Evolutionary conservation across 805 yeast species (phyloP), one percentile per base, ranked within the genome.

Genomic region (Wickerhamiella kazuoi): DNA sequence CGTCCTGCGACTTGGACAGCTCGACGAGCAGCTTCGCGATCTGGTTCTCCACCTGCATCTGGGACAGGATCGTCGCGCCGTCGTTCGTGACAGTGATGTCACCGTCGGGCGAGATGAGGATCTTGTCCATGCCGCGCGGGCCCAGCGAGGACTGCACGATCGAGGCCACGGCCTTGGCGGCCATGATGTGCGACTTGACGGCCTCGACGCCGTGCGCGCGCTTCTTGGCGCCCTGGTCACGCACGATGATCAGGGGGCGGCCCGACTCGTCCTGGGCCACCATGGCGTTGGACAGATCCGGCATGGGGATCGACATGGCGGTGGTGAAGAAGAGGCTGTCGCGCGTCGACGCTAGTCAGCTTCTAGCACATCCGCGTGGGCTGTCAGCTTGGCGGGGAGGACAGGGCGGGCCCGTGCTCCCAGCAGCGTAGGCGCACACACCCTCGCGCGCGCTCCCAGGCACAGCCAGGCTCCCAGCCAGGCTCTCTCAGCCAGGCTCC

Each of bases 221-320:
- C 49, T 69, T 64, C 56, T 72, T 72, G 44, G 61, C 62, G 21
- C 75, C 76, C 53, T 72, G 77, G 54, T 90, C 99, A 57, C 90
- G 75, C 39, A 90, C 99, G 57, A 90, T 90, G 55, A 90, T 87
- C 58, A 90, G 83, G 17, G 99, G 99, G 61, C 98, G 77, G 17
- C 99, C 99, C 86, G 80, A 82, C 61, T 90, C 99, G 59, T 90
- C 99, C 62, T 87, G 98, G 3, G 98, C 97, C 66, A 90, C 83
- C 52, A 90, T 84, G 61, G 98, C 98, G 55, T 93, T 90, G 50
- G 97, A 86, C 71, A 90, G 67, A 60, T 90, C 98, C 31, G 95
- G 94, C 79, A 33, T n/a, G n/a, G n/a, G n/a, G n/a, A n/a, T 11
- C 26, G 24, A 11, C 24, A 33, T 20, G 8, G n/a, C n/a, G n/a